Evolutionary conservation across 441 rosid species (phyloP).

Genomic region (Monsonia emarginata): DNA sequence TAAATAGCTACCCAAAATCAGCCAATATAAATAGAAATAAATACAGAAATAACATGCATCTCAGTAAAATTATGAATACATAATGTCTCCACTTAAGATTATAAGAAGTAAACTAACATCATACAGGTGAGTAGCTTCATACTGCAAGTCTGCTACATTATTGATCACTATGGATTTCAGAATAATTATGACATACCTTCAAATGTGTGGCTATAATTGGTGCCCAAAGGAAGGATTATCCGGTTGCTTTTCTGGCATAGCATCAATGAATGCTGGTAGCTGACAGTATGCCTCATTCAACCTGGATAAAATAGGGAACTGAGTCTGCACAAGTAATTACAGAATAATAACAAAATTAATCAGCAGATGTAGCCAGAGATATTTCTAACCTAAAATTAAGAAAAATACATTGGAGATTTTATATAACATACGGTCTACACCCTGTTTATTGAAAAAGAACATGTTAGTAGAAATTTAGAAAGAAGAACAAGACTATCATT

Average conservation of each 20-base stretch:
- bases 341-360: not conserved
- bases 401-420: too few species aligned
- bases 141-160: too few species aligned
- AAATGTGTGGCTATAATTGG: not conserved
- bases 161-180: not conserved
- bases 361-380: not conserved
- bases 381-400: not conserved
- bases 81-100: too few species aligned
- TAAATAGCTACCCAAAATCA: too few species aligned
- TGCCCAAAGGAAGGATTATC: slow-evolving; percentile 40
- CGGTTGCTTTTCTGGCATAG: slow-evolving; percentile 58
- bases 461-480: too few species aligned
- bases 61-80: too few species aligned
- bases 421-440: too few species aligned
- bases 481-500: not conserved
- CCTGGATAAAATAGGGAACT: slow-evolving; percentile 50
- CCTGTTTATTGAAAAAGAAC: too few species aligned
- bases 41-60: too few species aligned
- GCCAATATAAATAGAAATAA: too few species aligned
- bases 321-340: slow-evolving; percentile 31
- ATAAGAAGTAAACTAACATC: too few species aligned
- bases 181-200: slow-evolving; percentile 2
- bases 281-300: slow-evolving; percentile 48
- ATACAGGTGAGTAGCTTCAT: too few species aligned
- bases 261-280: slow-evolving; percentile 43